Base-by-base conservation (phyloP, 2,329 filamentous ascomycete species). In the Scopulariopsis brevicaulis region DNA sequence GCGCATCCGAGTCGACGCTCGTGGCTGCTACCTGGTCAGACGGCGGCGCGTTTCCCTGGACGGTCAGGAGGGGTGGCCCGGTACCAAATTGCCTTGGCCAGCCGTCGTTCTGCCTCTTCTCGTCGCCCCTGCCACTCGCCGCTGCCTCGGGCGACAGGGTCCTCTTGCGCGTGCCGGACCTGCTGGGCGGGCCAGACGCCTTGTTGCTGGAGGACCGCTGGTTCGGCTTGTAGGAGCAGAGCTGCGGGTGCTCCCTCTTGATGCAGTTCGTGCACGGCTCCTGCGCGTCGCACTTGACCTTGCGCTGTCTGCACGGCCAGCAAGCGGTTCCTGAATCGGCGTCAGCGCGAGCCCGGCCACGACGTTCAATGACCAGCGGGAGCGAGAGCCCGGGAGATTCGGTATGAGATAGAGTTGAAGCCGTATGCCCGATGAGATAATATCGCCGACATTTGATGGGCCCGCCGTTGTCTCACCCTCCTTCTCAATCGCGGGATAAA, bases 201-300 rank as follows among this genome's bases (percentile, higher is more conserved):
- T 69, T 64, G 55, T 64, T 64, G 14, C 65, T 58, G 2, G 71
- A 65, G 15, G 65, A 56, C 15, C 67, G 66, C 22, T 66, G 69
- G 66, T 85, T 86, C 15, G 83, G 83, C 66, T 85, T 85, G 71
- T 86, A 86, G 32, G 82, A 85, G 66, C 83, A 86, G 55, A 86
- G 73, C 68, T 81, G 77, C 2, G 82, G 77, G 63, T 86, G 83
- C 60, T 86, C 82, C 58, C 83, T 73, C 72, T 85, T 85, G 65
- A 84, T 77, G 65, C 83, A 86, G 66, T 86, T 86, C 65, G 86
- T 82, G 68, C 83, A 86, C 0, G 83, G 83, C 65, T 84, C 78
- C 67, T 85, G 82, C 68, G 85, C 86, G 71, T 86, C 83, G 67
- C 83, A 86, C 70, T 86, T 86, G 48, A 86, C 83, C 70, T 86